Percentiles rank a stretch among this genome's conserved stretches.
Evolutionary conservation across 2,329 filamentous ascomycete species (phyloP).

Genomic region (Botrytis porri): DNA sequence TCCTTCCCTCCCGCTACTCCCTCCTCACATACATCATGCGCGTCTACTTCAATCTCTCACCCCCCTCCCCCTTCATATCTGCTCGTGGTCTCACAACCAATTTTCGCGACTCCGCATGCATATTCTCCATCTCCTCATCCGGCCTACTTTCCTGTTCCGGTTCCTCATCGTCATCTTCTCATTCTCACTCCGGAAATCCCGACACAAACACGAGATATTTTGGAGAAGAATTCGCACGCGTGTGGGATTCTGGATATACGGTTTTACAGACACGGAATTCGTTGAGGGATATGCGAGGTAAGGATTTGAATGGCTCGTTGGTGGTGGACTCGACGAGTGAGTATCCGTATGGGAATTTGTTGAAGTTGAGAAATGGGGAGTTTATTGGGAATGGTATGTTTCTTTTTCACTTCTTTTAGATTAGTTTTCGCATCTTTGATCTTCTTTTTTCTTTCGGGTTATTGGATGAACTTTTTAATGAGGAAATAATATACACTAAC

Average conservation of each 20-base stretch:
- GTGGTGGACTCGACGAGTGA: conserved; percentile 4
- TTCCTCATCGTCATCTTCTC: background rate
- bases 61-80: background rate
- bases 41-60: background rate
- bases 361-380: background rate
- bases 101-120: background rate
- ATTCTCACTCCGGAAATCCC: background rate
- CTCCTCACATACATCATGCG: background rate
- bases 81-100: background rate
- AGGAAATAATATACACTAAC: background rate
- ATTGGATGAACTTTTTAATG: no score
- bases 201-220: background rate
- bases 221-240: background rate
- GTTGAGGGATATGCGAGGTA: background rate
- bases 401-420: background rate
- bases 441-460: background rate
- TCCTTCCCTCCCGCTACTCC: conserved; percentile 5
- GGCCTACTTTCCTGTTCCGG: background rate
- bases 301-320: conserved; percentile 1
- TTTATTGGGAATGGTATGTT: conserved; percentile 15
- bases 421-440: no score
- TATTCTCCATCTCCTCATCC: background rate
- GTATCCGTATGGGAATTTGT: conserved; percentile 6
- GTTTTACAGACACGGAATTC: background rate
- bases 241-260: background rate